phyloP scores from a whole-genome alignment of 257 asterid genomes.

The Solanum medicagineum region DNA sequence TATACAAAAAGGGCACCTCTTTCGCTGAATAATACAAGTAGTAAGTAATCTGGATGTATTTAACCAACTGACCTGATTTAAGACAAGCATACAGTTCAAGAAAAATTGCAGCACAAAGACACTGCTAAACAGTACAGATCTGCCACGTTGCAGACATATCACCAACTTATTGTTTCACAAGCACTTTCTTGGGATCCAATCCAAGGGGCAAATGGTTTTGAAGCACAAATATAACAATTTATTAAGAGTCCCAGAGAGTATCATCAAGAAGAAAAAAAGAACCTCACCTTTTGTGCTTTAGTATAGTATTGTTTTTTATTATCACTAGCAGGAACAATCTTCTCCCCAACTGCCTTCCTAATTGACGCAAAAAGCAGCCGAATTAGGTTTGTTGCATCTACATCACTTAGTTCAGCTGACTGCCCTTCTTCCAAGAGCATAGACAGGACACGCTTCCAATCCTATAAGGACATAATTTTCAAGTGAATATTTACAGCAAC shows the following conservation, averaged over 20 bases:
- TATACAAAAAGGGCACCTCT: neutral
- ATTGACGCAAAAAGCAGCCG: constrained; percentile 79
- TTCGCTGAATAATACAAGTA: neutral
- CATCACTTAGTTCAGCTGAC: constrained; percentile 69
- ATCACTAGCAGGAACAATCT: constrained; percentile 86
- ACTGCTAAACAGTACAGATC: neutral
- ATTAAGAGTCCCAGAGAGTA: neutral
- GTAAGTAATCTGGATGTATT: neutral
- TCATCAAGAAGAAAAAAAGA: neutral
- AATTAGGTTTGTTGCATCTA: constrained; percentile 81
- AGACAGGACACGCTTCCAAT: constrained; percentile 78
- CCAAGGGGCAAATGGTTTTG: neutral
- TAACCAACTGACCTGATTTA: neutral
- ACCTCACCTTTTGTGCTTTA: constrained; percentile 71
- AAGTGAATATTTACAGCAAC: neutral
- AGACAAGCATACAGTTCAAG: neutral
- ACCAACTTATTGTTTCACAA: neutral
- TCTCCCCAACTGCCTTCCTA: constrained; percentile 94
- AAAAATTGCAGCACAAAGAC: neutral
- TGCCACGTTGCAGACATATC: neutral
- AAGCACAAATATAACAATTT: neutral
- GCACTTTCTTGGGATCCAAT: neutral
- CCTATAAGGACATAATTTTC: constrained; percentile 37
- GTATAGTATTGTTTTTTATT: constrained; percentile 61
- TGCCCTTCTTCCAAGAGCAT: constrained; percentile 83